Base-by-base conservation (phyloP, 176 grass and related monocot genomes). In the Triticum monococcum region DNA sequence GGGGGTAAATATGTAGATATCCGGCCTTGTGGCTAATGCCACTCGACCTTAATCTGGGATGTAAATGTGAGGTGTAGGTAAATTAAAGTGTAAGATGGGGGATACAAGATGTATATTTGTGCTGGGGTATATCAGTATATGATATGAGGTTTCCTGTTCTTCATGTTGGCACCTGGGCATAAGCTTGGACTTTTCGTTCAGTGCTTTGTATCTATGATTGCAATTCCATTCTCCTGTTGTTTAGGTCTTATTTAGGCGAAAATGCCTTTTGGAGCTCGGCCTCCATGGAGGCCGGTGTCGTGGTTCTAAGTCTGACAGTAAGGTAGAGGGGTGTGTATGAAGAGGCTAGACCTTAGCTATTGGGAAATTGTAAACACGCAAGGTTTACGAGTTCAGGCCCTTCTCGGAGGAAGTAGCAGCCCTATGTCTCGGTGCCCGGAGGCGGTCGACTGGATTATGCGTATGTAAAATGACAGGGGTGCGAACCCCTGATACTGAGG, bases 1-100 rank as follows among this genome's bases (percentile, higher is more conserved):
- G 67, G 72, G 50, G 76, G 78, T 61, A 62, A 78, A 91, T 64
- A 77, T 85, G 64, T 82, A 85, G 64, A 82, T 77, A 56, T 78
- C 71, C 56, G 56, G 52, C 31, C 74, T 77, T 54, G 16, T 77
- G 45, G 74, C 38, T 81, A 78, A 48, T 71, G 71, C 20, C 57
- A 56, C 81, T 37, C 40, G 70, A 17, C 32, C 79, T 81, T 46
- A 79, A 77, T 74, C 64, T 75, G 63, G 50, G 62, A 78, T 84
- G 86, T 93, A 93, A 72, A 93, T 92, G 79, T 84, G 86, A 87
- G 69, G 74, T 38, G 81, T 67, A 75, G 83, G 66, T 88, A 88
- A 88, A 88, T 57, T 75, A 33, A 66, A 81, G 5, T 46, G 43
- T 81, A 81, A 57, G 59, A 30, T 73, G 84, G 4, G 46, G 41